Evolutionary conservation across 2,329 filamentous ascomycete species (phyloP).

Genomic region (Epichloe hybrida): DNA sequence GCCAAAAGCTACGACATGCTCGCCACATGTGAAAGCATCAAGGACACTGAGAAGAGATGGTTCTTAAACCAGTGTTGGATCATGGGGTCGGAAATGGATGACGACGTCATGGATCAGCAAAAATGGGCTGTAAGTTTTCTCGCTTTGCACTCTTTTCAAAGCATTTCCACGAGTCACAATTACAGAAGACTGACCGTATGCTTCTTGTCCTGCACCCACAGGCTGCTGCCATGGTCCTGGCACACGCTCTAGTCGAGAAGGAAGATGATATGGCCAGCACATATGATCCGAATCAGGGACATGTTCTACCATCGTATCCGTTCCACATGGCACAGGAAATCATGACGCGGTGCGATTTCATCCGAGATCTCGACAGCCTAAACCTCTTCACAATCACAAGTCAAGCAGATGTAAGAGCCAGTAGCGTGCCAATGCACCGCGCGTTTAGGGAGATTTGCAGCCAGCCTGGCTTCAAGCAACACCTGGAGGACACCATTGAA

Average conservation of each 20-base stretch:
- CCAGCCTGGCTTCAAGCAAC: slow-evolving; percentile 64
- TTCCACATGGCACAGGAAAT: slow-evolving; percentile 77
- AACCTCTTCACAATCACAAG: slow-evolving; percentile 94
- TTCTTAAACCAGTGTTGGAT: slow-evolving; percentile 67
- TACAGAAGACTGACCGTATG: background rate
- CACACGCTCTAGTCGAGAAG: slow-evolving; percentile 76
- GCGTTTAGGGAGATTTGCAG: slow-evolving; percentile 78
- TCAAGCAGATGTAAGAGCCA: slow-evolving; percentile 73
- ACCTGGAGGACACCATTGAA: slow-evolving; percentile 69
- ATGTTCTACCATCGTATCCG: slow-evolving; percentile 66
- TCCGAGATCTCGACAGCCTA: slow-evolving; percentile 79
- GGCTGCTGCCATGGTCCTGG: slow-evolving; percentile 87
- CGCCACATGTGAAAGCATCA: slow-evolving; percentile 60
- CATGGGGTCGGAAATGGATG: slow-evolving; percentile 65
- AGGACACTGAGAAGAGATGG: slow-evolving; percentile 59
- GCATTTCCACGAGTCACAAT: background rate
- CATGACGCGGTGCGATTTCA: slow-evolving; percentile 94
- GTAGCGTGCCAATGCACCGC: slow-evolving; percentile 90
- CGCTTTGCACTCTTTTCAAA: background rate
- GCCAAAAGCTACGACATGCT: slow-evolving; percentile 80
- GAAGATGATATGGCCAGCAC: slow-evolving; percentile 52
- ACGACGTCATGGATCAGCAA: slow-evolving; percentile 97
- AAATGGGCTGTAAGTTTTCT: slow-evolving; percentile 61
- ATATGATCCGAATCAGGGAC: slow-evolving; percentile 54
- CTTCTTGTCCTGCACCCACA: slow-evolving; percentile 16